Evolutionary conservation across 2,329 filamentous ascomycete species (phyloP).

Genomic region (Aspergillus tamarii): DNA sequence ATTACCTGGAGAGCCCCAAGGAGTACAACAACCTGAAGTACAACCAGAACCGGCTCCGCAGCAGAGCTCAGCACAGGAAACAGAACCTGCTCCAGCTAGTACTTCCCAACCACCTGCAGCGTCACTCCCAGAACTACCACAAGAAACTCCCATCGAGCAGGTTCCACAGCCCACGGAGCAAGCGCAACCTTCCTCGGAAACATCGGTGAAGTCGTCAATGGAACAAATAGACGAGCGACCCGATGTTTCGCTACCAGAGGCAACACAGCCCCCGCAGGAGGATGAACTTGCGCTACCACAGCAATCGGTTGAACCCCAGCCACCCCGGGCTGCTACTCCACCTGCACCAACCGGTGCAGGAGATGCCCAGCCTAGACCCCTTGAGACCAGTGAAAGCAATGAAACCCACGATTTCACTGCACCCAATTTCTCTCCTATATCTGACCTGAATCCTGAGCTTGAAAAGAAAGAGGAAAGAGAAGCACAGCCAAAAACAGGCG

Average conservation of each 20-base stretch:
- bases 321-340: not conserved
- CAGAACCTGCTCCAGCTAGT: conserved; percentile 6
- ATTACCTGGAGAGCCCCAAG: not conserved
- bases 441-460: not conserved
- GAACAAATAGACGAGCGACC: not conserved
- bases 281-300: not conserved
- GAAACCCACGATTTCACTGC: not conserved
- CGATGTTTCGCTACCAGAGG: not conserved
- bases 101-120: conserved; percentile 7
- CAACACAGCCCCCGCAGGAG: not conserved
- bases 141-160: not conserved
- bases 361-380: not conserved
- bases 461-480: conserved; percentile 2
- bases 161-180: not conserved
- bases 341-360: not conserved
- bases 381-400: not conserved
- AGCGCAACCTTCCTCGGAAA: not conserved
- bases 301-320: not conserved
- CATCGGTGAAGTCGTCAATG: conserved; percentile 3
- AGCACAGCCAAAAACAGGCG: not conserved
- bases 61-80: not conserved
- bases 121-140: conserved; percentile 5
- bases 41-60: not conserved
- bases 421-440: not conserved
- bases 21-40: conserved; percentile 4